These are phyloP conservation scores for Venturiaceae sp. DNA, from an alignment of 2,329 filamentous ascomycete genomes.

Conservation along the genomic window DNA sequence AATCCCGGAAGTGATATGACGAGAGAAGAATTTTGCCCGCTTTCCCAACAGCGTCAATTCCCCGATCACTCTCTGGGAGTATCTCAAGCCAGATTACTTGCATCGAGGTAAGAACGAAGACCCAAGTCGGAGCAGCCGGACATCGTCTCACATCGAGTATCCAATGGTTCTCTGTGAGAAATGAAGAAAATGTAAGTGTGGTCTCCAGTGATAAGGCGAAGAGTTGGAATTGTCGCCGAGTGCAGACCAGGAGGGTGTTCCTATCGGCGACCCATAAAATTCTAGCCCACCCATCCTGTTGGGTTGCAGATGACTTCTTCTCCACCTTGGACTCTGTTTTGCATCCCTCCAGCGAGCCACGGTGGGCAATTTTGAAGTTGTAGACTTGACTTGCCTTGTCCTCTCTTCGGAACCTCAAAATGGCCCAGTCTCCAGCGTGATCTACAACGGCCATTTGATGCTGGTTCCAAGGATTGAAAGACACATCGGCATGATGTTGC, in stretches of 20 bases:
- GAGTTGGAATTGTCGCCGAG: constrained; percentile 24
- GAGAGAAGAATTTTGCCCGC: constrained; percentile 29
- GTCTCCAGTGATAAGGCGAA: background rate
- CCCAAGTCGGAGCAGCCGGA: constrained; percentile 35
- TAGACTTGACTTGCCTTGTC: constrained; percentile 17
- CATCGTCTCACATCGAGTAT: constrained; percentile 45
- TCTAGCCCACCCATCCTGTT: constrained; percentile 38
- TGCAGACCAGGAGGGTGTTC: constrained; percentile 43
- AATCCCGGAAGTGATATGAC: constrained; percentile 45
- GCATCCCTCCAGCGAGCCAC: constrained; percentile 6
- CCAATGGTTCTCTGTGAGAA: background rate
- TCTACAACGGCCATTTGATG: constrained; percentile 60
- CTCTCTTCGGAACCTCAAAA: constrained; percentile 47
- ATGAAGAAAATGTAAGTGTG: background rate
- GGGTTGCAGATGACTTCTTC: constrained; percentile 15
- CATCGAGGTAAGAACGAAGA: constrained; percentile 50
- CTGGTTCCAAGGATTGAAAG: constrained; percentile 52
- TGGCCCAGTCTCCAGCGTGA: constrained; percentile 53
- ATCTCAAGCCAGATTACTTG: constrained; percentile 29
- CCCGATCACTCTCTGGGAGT: constrained; percentile 14
- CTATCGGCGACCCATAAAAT: constrained; percentile 38
- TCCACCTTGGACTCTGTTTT: constrained; percentile 20
- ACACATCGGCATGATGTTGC: constrained; percentile 46
- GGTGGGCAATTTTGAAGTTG: background rate
- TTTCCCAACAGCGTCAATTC: constrained; percentile 12